Base-by-base conservation (phyloP, 441 rosid species). In the Mallotus repandus region DNA sequence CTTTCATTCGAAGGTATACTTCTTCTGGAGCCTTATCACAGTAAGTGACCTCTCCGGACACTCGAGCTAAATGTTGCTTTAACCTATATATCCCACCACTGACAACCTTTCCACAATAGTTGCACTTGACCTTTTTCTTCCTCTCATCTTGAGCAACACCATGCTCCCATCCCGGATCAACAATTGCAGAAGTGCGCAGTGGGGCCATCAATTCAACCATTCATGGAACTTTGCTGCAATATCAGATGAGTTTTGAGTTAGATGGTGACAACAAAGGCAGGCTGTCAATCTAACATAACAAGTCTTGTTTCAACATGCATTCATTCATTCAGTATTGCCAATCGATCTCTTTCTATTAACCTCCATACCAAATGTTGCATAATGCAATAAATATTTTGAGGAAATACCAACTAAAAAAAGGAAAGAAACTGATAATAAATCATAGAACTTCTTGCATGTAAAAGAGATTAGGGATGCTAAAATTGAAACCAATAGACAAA, bases 121-220 rank as follows among this genome's bases (percentile, higher is more conserved):
- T 91, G 86, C 99, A 92, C 79, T 91, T 92, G 19, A 95, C 99
- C 79, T 82, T 87, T 82, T 93, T 95, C 83, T 96, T 91, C 91
- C 86, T 96, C 72, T 85, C 94, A 77, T 93, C 99, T 74, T 91
- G 96, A 67, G 98, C 89, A 80, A 91, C 86, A 82, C 97, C 91
- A 73, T 95, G 95, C 76, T 93, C 97, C 99, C 99, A 95, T 69
- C 99, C 99, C 29, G 98, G 99, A 80, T 93, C 99, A 80, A 91
- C 89, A 63, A 53, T 52, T 4, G 62, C 75, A 72, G 69, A 52
- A 61, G 75, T n/a, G 21, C 69, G 75, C n/a, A 62, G 75, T 21
- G 75, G 69, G 7, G 75, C 75, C 75, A 72, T 72, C 52, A 38
- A 15, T 72, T 19, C 75, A 72, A 72, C 68, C 75, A 72, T 72